Evolutionary conservation across 2,329 filamentous ascomycete species (phyloP).

Genomic region (Pyrenophora graminea): DNA sequence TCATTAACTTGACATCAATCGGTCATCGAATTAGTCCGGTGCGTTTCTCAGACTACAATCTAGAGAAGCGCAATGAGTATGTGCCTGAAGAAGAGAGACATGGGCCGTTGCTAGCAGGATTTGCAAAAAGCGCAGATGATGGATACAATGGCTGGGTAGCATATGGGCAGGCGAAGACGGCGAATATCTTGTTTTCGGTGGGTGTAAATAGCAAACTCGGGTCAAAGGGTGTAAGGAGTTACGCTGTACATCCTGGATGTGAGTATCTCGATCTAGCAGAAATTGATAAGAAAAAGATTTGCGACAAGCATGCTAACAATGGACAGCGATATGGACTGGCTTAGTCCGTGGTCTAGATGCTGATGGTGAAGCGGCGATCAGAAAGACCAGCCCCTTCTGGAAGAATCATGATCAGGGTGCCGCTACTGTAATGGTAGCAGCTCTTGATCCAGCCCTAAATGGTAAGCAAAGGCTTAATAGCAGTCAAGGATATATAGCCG

Average conservation of each 20-base stretch:
- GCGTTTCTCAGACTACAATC: constrained; percentile 53
- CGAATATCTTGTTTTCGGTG: constrained; percentile 39
- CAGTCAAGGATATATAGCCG: background rate
- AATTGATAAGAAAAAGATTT: too few species aligned
- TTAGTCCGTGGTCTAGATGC: constrained; percentile 32
- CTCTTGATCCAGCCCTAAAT: constrained; percentile 38
- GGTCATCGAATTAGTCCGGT: constrained; percentile 36
- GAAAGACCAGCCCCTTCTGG: constrained; percentile 35
- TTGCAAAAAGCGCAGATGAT: constrained; percentile 18
- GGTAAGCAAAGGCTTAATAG: constrained; percentile 9
- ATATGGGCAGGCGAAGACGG: constrained; percentile 40
- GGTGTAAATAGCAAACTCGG: constrained; percentile 25
- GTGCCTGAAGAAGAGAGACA: constrained; percentile 34
- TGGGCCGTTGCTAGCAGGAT: constrained; percentile 21
- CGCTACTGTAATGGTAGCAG: constrained; percentile 37
- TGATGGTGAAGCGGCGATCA: constrained; percentile 33
- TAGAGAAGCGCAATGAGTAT: constrained; percentile 32
- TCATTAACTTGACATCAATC: constrained; percentile 38
- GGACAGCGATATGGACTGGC: constrained; percentile 37
- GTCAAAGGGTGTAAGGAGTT: constrained; percentile 30
- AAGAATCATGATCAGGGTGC: constrained; percentile 42
- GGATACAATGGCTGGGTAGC: constrained; percentile 35
- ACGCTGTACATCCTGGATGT: constrained; percentile 43
- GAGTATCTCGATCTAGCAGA: constrained; percentile 7
- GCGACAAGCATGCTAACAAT: background rate